Evolutionary conservation across 371 early-diverging fungal species (phyloP).

Genomic region (Mucor sp.): DNA sequence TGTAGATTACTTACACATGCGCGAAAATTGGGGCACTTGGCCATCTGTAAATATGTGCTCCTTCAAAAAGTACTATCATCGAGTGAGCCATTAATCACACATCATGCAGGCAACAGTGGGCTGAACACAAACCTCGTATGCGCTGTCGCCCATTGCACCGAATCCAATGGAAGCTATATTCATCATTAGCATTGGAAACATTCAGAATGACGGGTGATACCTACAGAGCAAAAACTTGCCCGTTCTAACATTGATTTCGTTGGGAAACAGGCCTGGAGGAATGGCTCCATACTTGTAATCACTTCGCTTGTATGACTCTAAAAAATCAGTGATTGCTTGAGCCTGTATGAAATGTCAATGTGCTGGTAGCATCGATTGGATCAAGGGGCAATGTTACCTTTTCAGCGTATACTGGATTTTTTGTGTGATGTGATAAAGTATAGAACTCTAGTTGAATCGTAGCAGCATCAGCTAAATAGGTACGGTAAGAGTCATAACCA

Average conservation of each 20-base stretch:
- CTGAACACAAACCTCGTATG: not conserved
- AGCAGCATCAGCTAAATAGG: constrained; percentile 78
- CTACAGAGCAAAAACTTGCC: not conserved
- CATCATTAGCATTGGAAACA: not conserved
- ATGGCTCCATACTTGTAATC: not conserved
- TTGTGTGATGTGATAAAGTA: constrained; percentile 70
- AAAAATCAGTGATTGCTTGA: not conserved
- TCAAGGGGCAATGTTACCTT: constrained; percentile 32
- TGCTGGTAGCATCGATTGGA: not conserved
- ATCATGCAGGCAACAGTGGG: not conserved
- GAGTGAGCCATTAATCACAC: not conserved
- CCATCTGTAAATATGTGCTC: not conserved
- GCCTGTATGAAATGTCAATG: not conserved
- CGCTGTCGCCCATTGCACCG: not conserved
- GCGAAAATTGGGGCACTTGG: not conserved
- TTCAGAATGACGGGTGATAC: not conserved
- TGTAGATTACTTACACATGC: not conserved
- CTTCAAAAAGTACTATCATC: not conserved
- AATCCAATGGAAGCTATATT: not conserved
- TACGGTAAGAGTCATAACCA: not conserved
- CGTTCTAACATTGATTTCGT: not conserved
- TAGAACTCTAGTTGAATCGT: constrained; percentile 87
- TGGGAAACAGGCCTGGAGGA: not conserved
- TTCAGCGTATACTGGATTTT: constrained; percentile 57
- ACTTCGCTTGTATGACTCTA: not conserved